Evolutionary conservation across 2,329 filamentous ascomycete species (phyloP), one percentile per base, ranked within the genome.

Genomic region (Penicillium brevicompactum): DNA sequence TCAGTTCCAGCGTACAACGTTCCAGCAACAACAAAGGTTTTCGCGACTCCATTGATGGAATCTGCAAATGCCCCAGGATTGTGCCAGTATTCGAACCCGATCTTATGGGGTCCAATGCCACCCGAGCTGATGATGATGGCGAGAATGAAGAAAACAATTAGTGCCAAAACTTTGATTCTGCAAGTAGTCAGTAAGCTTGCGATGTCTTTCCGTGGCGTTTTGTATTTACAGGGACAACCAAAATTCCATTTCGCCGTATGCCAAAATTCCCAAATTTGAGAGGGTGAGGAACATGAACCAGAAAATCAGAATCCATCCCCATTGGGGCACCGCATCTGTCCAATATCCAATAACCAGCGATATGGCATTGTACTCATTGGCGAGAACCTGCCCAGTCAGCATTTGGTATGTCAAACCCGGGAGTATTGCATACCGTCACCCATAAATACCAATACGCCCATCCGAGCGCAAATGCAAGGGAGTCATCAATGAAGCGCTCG

Each of bases 401-500:
- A 37, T 5, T 5, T 4, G 13, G 9, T 5, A 37, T 9, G 16
- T 40, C 14, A 3, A 1, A 11, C 3, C 11, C 34, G 41, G 38
- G 18, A 34, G 10, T 1, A 18, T 32, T 30, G 1, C 67, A 47
- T 49, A 71, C 69, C 22, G 69, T 79, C 2, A 78, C 70, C 76
- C 77, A 80, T 2, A 77, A 61, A 54, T 76, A 79, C 71, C 74
- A 89, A 70, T 89, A 89, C 56, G 87, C 88, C 86, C 86, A 89
- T 6, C 87, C 87, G 0, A 90, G 80, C 1, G 86, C 86, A 37
- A 87, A 84, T 10, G 83, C 84, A 63, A 90, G 87, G 0, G 86
- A 86, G 64, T 85, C 84, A 68, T 90, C 87, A 30, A 90, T 84
- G 61, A 91, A 87, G 7, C 88, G 82, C 59, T 88, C 85, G 0